Conservation (phyloP, 805 yeast species). For the Starmerella powellii region DNA sequence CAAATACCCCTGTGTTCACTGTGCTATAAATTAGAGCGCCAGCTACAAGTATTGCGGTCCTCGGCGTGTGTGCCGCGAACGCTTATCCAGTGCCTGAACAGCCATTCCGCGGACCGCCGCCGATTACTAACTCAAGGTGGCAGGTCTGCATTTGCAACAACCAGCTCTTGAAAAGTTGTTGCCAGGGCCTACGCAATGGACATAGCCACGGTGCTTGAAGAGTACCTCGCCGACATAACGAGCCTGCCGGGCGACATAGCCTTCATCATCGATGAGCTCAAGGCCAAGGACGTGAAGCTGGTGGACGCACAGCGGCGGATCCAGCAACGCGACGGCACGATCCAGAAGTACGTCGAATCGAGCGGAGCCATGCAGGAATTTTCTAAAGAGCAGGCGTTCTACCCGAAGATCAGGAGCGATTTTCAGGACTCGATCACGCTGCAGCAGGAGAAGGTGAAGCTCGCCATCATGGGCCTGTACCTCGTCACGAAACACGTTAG, state of each 20-base stretch:
- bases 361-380: constrained; percentile 71
- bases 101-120: no score
- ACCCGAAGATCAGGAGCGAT: constrained; percentile 56
- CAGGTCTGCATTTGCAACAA: no score
- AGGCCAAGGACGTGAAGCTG: constrained; percentile 52
- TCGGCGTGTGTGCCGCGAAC: no score
- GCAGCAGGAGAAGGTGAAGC: constrained; percentile 65
- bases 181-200: no score
- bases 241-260: constrained; percentile 81
- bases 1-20: no score
- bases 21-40: no score
- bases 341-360: constrained; percentile 70
- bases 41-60: no score
- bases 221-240: constrained; percentile 49
- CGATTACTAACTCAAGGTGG: no score
- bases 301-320: constrained; percentile 56
- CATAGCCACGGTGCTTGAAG: constrained; percentile 73
- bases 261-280: constrained; percentile 66
- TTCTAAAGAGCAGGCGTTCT: constrained; percentile 64
- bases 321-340: constrained; percentile 59
- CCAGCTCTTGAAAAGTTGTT: no score
- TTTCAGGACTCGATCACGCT: constrained; percentile 45
- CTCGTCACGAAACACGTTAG: constrained; percentile 62
- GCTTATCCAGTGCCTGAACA: no score
- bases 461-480: constrained; percentile 76